These are phyloP conservation scores for Hyparrhenia diplandra DNA, from an alignment of 176 grass and related monocot species.

Conservation along the genomic window DNA sequence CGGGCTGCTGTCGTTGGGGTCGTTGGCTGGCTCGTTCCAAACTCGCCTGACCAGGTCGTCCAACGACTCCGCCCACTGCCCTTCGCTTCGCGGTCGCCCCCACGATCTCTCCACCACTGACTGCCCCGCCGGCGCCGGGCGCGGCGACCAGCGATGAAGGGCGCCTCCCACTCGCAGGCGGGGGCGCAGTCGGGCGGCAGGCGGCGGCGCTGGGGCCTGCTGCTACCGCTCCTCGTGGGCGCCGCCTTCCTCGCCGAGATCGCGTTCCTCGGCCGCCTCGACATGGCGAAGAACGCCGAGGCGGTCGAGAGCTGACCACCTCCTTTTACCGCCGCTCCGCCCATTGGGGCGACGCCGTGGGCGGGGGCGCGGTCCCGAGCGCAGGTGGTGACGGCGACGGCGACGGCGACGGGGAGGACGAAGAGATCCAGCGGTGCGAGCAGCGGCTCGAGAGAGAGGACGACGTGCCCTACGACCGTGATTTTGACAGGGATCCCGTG, in stretches of 20 bases:
- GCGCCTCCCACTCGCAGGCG: slow-evolving; percentile 31
- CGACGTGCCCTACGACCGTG: slow-evolving; percentile 64
- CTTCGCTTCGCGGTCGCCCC: neutral
- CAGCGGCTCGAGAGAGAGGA: slow-evolving; percentile 81
- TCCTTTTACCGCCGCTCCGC: slow-evolving; percentile 59
- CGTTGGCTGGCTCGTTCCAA: neutral
- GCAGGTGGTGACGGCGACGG: neutral
- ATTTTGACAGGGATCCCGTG: slow-evolving; percentile 73
- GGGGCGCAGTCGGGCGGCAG: slow-evolving; percentile 19
- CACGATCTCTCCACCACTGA: neutral
- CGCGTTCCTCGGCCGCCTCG: slow-evolving; percentile 70
- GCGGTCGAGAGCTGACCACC: slow-evolving; percentile 70
- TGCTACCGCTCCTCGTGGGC: slow-evolving; percentile 65
- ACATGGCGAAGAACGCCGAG: slow-evolving; percentile 86
- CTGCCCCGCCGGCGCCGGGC: slow-evolving; percentile 19
- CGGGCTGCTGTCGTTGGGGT: neutral
- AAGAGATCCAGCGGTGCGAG: slow-evolving; percentile 42
- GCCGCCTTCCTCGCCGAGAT: slow-evolving; percentile 83
- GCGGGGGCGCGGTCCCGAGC: neutral
- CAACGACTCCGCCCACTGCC: neutral
- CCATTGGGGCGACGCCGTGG: neutral
- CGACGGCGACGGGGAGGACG: too few species aligned
- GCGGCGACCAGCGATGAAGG: slow-evolving; percentile 32
- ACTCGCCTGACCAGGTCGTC: neutral
- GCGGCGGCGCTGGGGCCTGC: slow-evolving; percentile 50